A percentile compares a stretch with the other conserved stretches of the same genome.
phyloP scores from a whole-genome alignment of 1,284 basidiomycete genomes.

The Xerocomus nothofagi region DNA sequence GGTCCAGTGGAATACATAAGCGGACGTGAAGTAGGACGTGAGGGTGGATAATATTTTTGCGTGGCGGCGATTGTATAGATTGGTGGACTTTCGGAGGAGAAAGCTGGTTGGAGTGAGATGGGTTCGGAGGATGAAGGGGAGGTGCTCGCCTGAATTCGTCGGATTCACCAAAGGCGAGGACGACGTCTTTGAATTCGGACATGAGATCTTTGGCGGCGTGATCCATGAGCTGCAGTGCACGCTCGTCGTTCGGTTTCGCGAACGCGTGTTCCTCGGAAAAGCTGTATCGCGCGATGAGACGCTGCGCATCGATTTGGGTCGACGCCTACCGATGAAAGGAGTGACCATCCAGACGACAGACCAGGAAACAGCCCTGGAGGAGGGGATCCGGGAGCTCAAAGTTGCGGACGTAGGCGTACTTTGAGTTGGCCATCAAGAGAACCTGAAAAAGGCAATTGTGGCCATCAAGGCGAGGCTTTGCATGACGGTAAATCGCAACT shows the following conservation, averaged over 20 bases:
- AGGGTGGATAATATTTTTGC: slow-evolving; percentile 90
- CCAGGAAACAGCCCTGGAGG: slow-evolving; percentile 81
- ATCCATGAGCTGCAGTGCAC: slow-evolving; percentile 92
- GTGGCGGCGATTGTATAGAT: slow-evolving; percentile 82
- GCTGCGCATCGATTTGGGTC: background rate
- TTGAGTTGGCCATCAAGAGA: slow-evolving; percentile 81
- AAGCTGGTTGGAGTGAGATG: slow-evolving; percentile 55
- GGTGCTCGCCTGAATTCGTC: slow-evolving; percentile 86
- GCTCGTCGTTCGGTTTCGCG: slow-evolving; percentile 87
- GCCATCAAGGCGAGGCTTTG: slow-evolving; percentile 7
- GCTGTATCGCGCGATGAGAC: slow-evolving; percentile 41
- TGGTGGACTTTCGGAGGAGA: slow-evolving; percentile 74
- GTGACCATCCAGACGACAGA: slow-evolving; percentile 91
- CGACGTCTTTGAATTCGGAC: slow-evolving; percentile 78
- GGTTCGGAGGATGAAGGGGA: background rate
- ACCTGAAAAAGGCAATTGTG: slow-evolving; percentile 25
- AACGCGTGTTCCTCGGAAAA: slow-evolving; percentile 87
- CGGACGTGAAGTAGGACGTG: slow-evolving; percentile 90
- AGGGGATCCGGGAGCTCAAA: slow-evolving; percentile 90
- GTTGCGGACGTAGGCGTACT: slow-evolving; percentile 87
- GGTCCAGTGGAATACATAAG: slow-evolving; percentile 88
- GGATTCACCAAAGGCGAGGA: slow-evolving; percentile 92
- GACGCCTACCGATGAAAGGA: slow-evolving; percentile 84
- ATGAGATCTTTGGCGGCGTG: slow-evolving; percentile 82
- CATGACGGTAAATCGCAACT: slow-evolving; percentile 6